Conservation (phyloP, 306 rosid species). For the Corylus americana region DNA sequence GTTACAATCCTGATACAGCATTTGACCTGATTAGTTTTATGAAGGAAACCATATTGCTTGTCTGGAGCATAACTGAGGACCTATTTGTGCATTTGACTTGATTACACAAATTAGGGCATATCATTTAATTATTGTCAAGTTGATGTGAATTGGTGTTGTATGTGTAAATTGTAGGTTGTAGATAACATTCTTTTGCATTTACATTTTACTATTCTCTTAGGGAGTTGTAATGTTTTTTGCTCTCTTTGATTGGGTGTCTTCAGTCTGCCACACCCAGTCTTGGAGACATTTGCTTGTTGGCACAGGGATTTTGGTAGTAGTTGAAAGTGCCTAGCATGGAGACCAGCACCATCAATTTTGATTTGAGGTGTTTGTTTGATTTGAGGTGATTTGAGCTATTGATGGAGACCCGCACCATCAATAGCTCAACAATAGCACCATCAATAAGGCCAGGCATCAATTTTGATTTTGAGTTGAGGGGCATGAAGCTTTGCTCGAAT, state of each 20-base stretch:
- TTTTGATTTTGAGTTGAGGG: neutral
- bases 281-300: neutral
- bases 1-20: neutral
- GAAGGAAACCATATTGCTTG: neutral
- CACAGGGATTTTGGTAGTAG: neutral
- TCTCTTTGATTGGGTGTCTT: neutral
- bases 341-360: neutral
- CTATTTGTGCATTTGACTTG: neutral
- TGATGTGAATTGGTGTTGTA: neutral
- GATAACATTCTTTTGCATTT: neutral
- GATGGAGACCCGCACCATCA: too few relatives aligned
- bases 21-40: neutral
- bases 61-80: neutral
- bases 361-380: neutral
- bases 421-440: too few relatives aligned
- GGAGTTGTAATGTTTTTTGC: neutral
- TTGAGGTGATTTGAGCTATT: too few relatives aligned
- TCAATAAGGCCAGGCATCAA: too few relatives aligned
- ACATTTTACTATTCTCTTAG: neutral
- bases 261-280: neutral
- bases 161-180: neutral
- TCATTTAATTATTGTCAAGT: neutral
- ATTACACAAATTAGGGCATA: neutral
- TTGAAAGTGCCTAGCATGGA: neutral
- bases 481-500: neutral